These are phyloP conservation scores for Globomyces sp. DNA, from an alignment of 371 early-diverging fungal species.

Conservation along the genomic window DNA sequence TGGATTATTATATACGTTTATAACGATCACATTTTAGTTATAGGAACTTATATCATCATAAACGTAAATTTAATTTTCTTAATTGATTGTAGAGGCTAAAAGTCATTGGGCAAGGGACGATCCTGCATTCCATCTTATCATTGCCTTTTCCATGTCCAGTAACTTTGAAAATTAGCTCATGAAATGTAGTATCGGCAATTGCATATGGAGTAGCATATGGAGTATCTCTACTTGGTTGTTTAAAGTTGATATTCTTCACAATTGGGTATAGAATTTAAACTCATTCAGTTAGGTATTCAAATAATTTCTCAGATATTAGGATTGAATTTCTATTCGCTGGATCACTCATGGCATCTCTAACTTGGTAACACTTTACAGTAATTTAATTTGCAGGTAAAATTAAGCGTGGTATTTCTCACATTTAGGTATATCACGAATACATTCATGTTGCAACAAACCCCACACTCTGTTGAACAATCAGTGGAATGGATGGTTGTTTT, in stretches of 20 bases:
- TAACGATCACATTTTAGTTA: conserved; percentile 53
- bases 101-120: conserved; percentile 95
- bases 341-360: neutral
- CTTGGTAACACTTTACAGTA: neutral
- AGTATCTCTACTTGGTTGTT: neutral
- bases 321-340: conserved; percentile 3
- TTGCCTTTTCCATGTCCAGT: conserved; percentile 49
- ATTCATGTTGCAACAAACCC: conserved; percentile 70
- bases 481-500: conserved; percentile 84
- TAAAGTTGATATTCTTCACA: conserved; percentile 12
- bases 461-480: conserved; percentile 78
- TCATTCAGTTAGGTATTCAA: too few species aligned
- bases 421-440: conserved; percentile 75
- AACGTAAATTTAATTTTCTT: conserved; percentile 59
- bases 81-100: conserved; percentile 71
- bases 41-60: conserved; percentile 88
- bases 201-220: conserved; percentile 19
- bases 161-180: too few species aligned
- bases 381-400: conserved; percentile 53
- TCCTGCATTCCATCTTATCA: conserved; percentile 81
- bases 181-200: neutral
- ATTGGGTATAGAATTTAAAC: too few species aligned
- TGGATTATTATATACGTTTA: conserved; percentile 1
- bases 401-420: conserved; percentile 48
- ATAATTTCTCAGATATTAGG: too few species aligned